phyloP scores from a whole-genome alignment of 805 yeast species.

The Schwanniomyces occidentalis region DNA sequence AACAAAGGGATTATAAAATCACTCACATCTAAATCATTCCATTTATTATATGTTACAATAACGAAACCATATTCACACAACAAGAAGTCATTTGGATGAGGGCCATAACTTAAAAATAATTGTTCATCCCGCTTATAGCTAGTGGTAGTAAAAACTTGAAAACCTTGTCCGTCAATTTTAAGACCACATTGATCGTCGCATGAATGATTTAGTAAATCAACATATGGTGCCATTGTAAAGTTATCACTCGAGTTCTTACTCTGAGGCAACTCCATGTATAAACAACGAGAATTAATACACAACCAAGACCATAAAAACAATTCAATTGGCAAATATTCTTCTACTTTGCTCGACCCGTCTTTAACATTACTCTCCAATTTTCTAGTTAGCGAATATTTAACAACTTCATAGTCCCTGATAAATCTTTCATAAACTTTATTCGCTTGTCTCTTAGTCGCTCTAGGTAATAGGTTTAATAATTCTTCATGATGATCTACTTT shows the following conservation, averaged over 20 bases:
- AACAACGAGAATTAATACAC: constrained; percentile 87
- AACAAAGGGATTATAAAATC: constrained; percentile 38
- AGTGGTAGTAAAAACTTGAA: constrained; percentile 45
- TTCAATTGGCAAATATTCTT: constrained; percentile 14
- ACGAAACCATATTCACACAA: constrained; percentile 87
- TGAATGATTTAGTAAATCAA: constrained; percentile 83
- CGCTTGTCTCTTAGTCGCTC: constrained; percentile 39
- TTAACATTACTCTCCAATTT: constrained; percentile 3
- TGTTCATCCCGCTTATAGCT: constrained; percentile 49
- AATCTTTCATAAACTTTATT: constrained; percentile 45
- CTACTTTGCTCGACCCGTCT: neutral
- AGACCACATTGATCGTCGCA: constrained; percentile 54
- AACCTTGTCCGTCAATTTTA: constrained; percentile 47
- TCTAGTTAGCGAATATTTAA: constrained; percentile 24
- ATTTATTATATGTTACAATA: constrained; percentile 48
- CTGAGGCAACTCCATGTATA: constrained; percentile 69
- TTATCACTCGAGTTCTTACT: constrained; percentile 56
- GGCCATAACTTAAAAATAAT: constrained; percentile 76
- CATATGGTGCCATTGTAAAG: constrained; percentile 88
- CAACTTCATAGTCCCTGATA: constrained; percentile 43
- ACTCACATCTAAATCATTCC: constrained; percentile 73
- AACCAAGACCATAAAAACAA: constrained; percentile 73
- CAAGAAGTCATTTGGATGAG: constrained; percentile 82
- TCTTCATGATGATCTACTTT: constrained; percentile 21
- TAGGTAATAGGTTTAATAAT: constrained; percentile 46